Evolutionary conservation across 805 yeast species (phyloP).

Genomic region (Candida odintsovae): DNA sequence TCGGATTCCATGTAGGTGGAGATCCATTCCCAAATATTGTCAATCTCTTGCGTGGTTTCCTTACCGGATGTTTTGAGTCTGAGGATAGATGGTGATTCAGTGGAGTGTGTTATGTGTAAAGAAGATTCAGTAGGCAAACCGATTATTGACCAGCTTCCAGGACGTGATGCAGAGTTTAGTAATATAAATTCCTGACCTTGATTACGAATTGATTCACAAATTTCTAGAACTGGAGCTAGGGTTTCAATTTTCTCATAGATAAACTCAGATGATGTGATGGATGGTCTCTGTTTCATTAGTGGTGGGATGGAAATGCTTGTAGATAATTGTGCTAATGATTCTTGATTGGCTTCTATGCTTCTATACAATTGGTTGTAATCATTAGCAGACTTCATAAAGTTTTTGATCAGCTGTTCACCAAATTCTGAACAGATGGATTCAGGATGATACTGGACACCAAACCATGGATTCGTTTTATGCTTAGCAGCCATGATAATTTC

Average conservation of each 20-base stretch:
- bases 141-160: constrained; percentile 85
- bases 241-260: constrained; percentile 2
- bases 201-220: constrained; percentile 42
- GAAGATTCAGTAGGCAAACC: constrained; percentile 53
- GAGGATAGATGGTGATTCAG: constrained; percentile 28
- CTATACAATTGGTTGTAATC: constrained; percentile 20
- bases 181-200: constrained; percentile 44
- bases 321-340: constrained; percentile 4
- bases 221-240: constrained; percentile 30
- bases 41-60: not conserved
- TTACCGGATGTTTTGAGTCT: not conserved
- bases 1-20: constrained; percentile 40
- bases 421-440: constrained; percentile 80
- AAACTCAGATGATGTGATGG: not conserved
- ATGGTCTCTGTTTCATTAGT: constrained; percentile 6
- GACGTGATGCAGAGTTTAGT: constrained; percentile 72
- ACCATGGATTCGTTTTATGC: constrained; percentile 60
- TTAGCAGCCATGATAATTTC: constrained; percentile 73
- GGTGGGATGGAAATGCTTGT: constrained; percentile 11
- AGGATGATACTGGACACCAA: constrained; percentile 96
- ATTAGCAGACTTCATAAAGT: constrained; percentile 39
- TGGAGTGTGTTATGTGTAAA: constrained; percentile 55
- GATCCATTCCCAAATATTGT: constrained; percentile 48
- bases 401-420: constrained; percentile 55
- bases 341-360: constrained; percentile 14